phyloP scores from a whole-genome alignment of 331 rosid genomes.

The Acacia pycnantha region DNA sequence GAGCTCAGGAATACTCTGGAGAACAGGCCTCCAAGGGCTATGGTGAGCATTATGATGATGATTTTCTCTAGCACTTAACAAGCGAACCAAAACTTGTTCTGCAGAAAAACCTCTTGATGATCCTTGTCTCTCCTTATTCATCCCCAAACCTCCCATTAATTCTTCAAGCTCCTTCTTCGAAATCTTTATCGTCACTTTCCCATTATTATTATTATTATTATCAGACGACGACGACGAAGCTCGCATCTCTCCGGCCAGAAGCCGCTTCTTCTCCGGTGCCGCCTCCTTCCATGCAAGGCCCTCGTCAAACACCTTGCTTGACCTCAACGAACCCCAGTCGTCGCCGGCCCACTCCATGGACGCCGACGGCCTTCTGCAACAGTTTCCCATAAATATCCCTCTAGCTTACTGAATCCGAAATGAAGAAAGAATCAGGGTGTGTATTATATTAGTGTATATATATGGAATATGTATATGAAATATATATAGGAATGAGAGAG shows the following conservation, averaged over 20 bases:
- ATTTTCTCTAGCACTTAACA: slow-evolving; percentile 35
- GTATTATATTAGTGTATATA: not conserved
- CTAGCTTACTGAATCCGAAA: not conserved
- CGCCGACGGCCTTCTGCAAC: slow-evolving; percentile 43
- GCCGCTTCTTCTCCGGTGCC: slow-evolving; percentile 36
- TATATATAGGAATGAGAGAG: slow-evolving; percentile 28
- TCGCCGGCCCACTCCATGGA: slow-evolving; percentile 59
- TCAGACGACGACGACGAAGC: not conserved
- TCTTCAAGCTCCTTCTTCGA: slow-evolving; percentile 61
- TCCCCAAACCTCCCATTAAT: slow-evolving; percentile 32
- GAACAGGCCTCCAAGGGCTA: slow-evolving; percentile 67
- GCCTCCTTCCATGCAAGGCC: not conserved
- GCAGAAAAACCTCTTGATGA: slow-evolving; percentile 29
- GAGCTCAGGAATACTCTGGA: slow-evolving; percentile 80
- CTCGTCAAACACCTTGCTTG: slow-evolving; percentile 41
- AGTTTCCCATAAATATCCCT: slow-evolving; percentile 64
- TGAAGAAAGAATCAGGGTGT: not conserved
- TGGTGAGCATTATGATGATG: slow-evolving; percentile 36
- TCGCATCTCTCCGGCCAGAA: slow-evolving; percentile 35
- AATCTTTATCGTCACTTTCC: slow-evolving; percentile 67
- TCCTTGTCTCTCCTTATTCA: not conserved
- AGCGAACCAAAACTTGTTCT: slow-evolving; percentile 46
- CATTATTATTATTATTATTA: not conserved
- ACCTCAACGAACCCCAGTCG: slow-evolving; percentile 58
- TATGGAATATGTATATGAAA: not conserved